Conservation (phyloP, 352 stramenopile species). For the Phytophthora idaei region DNA sequence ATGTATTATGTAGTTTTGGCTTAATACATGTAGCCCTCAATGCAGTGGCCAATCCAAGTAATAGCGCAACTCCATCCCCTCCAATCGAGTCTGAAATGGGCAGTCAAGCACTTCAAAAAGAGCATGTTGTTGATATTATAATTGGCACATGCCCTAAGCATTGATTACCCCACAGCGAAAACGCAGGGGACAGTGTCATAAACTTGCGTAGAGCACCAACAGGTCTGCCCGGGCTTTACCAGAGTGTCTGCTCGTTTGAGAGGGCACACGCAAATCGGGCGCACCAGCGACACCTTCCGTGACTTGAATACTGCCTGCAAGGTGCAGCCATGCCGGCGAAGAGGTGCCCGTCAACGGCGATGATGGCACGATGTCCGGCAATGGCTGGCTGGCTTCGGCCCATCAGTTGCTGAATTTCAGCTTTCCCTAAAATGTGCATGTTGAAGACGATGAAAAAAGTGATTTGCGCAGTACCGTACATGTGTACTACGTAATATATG, state of each 20-base stretch:
- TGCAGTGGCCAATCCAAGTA: too few relatives aligned
- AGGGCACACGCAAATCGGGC: slow-evolving; percentile 14
- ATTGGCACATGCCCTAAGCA: neutral
- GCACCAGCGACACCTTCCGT: slow-evolving; percentile 8
- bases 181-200: slow-evolving; percentile 3
- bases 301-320: slow-evolving; percentile 11
- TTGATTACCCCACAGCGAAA: slow-evolving; percentile 24
- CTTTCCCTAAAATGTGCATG: slow-evolving; percentile 8
- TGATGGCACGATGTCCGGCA: slow-evolving; percentile 2
- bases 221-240: slow-evolving; percentile 12
- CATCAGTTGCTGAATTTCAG: neutral
- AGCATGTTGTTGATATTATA: neutral
- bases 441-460: slow-evolving; percentile 24
- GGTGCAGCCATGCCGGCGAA: neutral
- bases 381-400: slow-evolving; percentile 11
- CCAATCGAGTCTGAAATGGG: neutral
- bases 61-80: too few relatives aligned
- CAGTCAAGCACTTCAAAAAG: neutral
- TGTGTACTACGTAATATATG: slow-evolving; percentile 23
- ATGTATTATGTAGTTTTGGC: too few relatives aligned
- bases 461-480: neutral
- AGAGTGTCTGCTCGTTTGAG: slow-evolving; percentile 31
- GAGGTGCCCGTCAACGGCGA: slow-evolving; percentile 2
- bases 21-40: too few relatives aligned
- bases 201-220: slow-evolving; percentile 1